Evolutionary conservation across 164 flowering plant species (phyloP), one percentile per base, ranked within the genome.

Genomic region (Chimonanthus praecox): DNA sequence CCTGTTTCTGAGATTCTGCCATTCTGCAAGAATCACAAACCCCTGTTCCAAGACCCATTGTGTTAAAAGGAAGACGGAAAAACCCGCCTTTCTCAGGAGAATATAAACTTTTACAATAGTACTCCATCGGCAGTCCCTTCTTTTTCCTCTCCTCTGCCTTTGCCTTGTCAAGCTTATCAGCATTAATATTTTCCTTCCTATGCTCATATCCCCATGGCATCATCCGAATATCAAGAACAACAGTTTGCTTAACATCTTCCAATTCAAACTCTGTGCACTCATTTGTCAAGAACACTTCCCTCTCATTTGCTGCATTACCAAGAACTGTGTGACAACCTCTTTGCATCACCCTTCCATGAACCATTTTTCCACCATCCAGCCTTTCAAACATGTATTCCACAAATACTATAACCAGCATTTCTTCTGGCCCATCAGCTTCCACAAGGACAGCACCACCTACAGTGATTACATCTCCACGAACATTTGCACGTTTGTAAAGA

Each of bases 311-410:
- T 73, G 94, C 70, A 68, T 93, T 93, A 2, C 94, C 97, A 54
- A 95, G 86, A 73, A 95, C 87, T 61, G 99, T 93, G 64, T 85
- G 75, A 62, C 81, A 84, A 64, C 97, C 97, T 73, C 77, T 81
- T 73, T 75, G 79, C 90, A 95, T 76, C 74, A 83, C 54, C 80
- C 95, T 83, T n/a, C 98, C 99, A 82, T 95, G 99, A 76, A 83
- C 78, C 88, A 89, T 87, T 76, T 89, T 90, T 64, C 61, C 80
- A 61, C 85, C 87, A 80, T 83, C 75, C 44, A 61, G 71, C 18
- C 73, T 80, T 81, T 93, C 97, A 89, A 79, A 89, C 97, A 95
- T 87, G 74, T 88, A 95, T 68, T 95, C 99, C 47, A 95, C 90
- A 81, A 82, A 88, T 79, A 85, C 87, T 7, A 95, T 87, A 13